A percentile compares a stretch with the other conserved stretches of the same genome.
These are phyloP conservation scores for Fragaria ananassa DNA, from an alignment of 306 rosid species.

Conservation along the genomic window DNA sequence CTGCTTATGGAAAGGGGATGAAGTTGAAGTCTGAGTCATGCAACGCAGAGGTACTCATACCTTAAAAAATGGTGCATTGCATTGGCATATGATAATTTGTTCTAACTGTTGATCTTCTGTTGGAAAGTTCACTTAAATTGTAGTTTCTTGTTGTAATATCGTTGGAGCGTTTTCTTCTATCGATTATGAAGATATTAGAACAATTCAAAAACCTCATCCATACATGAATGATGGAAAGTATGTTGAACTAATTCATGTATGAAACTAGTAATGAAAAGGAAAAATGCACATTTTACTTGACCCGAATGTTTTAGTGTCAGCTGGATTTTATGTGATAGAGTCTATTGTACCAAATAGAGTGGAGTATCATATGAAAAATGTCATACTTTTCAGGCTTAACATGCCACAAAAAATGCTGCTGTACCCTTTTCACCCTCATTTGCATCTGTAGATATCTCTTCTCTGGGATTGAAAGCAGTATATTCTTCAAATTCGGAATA, in stretches of 20 bases:
- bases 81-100: neutral
- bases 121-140: neutral
- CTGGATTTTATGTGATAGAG: slow-evolving; percentile 36
- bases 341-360: slow-evolving; percentile 83
- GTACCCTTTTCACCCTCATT: slow-evolving; percentile 71
- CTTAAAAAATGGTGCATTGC: slow-evolving; percentile 11
- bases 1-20: slow-evolving; percentile 75
- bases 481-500: slow-evolving; percentile 66
- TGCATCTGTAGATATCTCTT: slow-evolving; percentile 69
- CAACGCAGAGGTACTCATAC: slow-evolving; percentile 31
- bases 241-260: neutral
- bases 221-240: neutral
- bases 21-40: slow-evolving; percentile 33
- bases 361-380: slow-evolving; percentile 86
- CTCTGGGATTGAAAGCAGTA: slow-evolving; percentile 65
- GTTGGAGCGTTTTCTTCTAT: too few species aligned
- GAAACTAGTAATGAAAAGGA: neutral
- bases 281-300: neutral
- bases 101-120: neutral
- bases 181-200: neutral
- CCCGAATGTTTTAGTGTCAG: slow-evolving; percentile 2
- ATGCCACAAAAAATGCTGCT: slow-evolving; percentile 89
- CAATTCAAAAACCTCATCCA: neutral
- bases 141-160: neutral
- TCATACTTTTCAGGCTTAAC: slow-evolving; percentile 73